Percentiles rank a stretch among this genome's conserved stretches.
Conservation (phyloP, 257 asterid genomes). For the Solanum rostratum region DNA sequence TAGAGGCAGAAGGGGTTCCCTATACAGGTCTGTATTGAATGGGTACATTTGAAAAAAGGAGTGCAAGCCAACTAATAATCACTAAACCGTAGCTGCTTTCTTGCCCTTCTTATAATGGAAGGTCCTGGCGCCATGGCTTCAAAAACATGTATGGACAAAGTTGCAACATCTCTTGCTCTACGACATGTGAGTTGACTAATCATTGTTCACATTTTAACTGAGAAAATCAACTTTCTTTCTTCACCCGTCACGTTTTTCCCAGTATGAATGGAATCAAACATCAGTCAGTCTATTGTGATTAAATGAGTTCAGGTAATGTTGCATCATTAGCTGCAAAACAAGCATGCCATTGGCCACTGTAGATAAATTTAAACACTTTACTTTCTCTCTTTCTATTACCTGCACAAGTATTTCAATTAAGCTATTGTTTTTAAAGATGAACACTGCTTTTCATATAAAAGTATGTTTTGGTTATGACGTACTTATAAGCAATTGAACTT, state of each 20-base stretch:
- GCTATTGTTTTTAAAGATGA: not conserved
- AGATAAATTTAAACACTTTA: not conserved
- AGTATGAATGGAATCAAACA: not conserved
- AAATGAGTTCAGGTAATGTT: not conserved
- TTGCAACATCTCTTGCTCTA: conserved; percentile 76
- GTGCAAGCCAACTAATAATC: not conserved
- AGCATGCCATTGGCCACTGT: not conserved
- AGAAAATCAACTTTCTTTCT: not conserved
- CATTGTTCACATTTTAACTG: not conserved
- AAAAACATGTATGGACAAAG: conserved; percentile 79
- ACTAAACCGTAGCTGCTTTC: conserved; percentile 8
- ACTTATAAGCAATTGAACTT: not conserved
- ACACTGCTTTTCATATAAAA: not conserved
- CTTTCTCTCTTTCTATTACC: not conserved
- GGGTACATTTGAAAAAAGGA: not conserved
- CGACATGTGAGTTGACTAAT: conserved; percentile 47
- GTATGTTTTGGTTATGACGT: not conserved
- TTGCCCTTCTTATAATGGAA: conserved; percentile 17
- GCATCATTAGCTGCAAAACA: not conserved
- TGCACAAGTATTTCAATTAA: not conserved
- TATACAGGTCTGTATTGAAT: conserved; percentile 39
- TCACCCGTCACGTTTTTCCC: not conserved
- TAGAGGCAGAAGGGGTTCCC: conserved; percentile 68
- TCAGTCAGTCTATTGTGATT: not conserved
- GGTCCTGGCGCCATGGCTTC: conserved; percentile 79